Conservation (phyloP, 2,329 filamentous ascomycete genomes). For the Sarocladium brachiariae region DNA sequence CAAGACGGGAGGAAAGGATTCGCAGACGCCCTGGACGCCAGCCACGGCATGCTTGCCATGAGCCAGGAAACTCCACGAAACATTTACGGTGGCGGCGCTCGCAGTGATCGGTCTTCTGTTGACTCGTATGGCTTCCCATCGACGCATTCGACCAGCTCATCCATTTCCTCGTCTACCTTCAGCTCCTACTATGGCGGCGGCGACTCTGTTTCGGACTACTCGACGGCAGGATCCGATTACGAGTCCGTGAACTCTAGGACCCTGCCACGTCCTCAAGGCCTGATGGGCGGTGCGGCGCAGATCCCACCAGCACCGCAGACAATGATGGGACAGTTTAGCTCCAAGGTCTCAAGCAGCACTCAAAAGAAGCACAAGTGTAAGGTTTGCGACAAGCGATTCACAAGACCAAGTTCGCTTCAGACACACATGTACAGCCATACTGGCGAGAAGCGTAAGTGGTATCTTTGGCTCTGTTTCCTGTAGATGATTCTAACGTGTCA, state of each 20-base stretch:
- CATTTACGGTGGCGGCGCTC: slow-evolving; percentile 61
- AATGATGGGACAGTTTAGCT: slow-evolving; percentile 99
- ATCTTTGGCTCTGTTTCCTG: not conserved
- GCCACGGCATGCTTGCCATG: slow-evolving; percentile 90
- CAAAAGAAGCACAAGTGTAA: slow-evolving; percentile 99
- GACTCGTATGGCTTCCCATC: slow-evolving; percentile 91
- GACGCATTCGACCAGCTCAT: slow-evolving; percentile 77
- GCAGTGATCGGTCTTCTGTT: slow-evolving; percentile 61
- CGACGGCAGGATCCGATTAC: slow-evolving; percentile 80
- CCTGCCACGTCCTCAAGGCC: slow-evolving; percentile 68
- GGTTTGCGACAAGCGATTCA: slow-evolving; percentile 96
- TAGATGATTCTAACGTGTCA: not conserved
- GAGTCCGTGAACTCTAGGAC: slow-evolving; percentile 74
- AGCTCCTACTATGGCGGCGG: slow-evolving; percentile 65
- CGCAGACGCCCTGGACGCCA: slow-evolving; percentile 85
- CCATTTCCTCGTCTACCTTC: slow-evolving; percentile 81
- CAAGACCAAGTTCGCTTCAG: slow-evolving; percentile 85
- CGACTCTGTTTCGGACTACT: slow-evolving; percentile 87
- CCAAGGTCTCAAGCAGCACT: slow-evolving; percentile 88
- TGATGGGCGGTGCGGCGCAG: slow-evolving; percentile 42
- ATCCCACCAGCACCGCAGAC: slow-evolving; percentile 82
- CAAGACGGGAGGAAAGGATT: slow-evolving; percentile 59
- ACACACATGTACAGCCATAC: slow-evolving; percentile 99
- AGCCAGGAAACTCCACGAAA: slow-evolving; percentile 91
- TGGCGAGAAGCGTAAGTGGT: slow-evolving; percentile 95